phyloP scores from a whole-genome alignment of 225 moss, liverwort and hornwort genomes.

The Bryoerythrophyllum caledonicum region DNA sequence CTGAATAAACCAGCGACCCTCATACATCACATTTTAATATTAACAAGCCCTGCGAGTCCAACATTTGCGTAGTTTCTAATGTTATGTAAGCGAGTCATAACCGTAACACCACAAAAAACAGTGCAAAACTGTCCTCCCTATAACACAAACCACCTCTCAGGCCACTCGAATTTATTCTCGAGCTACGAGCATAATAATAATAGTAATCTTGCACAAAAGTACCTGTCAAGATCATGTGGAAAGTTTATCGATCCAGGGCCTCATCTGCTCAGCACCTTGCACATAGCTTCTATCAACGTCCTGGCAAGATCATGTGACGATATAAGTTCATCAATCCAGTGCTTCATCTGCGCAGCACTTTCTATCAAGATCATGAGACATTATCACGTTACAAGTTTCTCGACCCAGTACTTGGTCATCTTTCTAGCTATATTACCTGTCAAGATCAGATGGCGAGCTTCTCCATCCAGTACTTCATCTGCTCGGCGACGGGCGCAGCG shows the following conservation, averaged over 20 bases:
- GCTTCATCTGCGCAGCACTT: no score
- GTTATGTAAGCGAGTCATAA: background rate
- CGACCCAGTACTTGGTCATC: background rate
- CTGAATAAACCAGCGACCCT: background rate
- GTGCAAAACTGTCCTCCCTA: background rate
- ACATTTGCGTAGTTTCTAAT: background rate
- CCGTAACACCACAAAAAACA: background rate
- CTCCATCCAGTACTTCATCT: slow-evolving; percentile 78
- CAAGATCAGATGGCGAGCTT: slow-evolving; percentile 49
- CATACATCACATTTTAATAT: background rate
- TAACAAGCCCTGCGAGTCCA: background rate
- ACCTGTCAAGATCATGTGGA: no score
- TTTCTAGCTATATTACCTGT: no score
- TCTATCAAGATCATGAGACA: no score
- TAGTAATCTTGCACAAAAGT: no score
- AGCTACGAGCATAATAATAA: no score
- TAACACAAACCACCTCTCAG: background rate
- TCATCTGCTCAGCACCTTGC: no score
- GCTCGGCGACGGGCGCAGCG: slow-evolving; percentile 75
- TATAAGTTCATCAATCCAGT: no score
- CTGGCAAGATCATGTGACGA: no score
- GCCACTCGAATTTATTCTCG: background rate
- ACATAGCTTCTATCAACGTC: no score
- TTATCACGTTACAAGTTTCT: no score
- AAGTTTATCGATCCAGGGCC: no score